phyloP scores from a whole-genome alignment of 768 basidiomycete genomes.

The Crepidotus variabilis region DNA sequence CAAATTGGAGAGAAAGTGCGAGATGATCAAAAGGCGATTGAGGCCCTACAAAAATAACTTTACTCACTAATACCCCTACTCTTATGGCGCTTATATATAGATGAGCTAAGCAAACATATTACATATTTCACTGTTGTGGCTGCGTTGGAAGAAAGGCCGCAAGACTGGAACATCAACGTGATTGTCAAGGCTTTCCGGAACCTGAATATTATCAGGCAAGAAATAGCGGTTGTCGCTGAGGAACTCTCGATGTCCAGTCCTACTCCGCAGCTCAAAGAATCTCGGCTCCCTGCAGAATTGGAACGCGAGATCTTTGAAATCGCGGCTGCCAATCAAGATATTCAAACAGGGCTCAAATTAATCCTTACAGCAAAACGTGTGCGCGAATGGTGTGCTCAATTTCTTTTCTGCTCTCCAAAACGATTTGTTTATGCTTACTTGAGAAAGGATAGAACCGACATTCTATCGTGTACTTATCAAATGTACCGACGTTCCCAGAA shows the following conservation, averaged over 20 bases:
- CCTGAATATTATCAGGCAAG: no score
- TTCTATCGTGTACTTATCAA: slow-evolving; percentile 8
- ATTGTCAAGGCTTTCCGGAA: no score
- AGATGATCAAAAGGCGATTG: no score
- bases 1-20: no score
- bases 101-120: no score
- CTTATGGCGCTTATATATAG: no score
- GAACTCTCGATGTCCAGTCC: not conserved
- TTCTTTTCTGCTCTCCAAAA: not conserved
- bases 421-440: not conserved
- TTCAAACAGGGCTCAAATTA: not conserved
- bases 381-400: not conserved
- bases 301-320: slow-evolving; percentile 17
- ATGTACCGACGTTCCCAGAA: not conserved
- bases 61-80: no score
- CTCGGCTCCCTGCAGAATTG: slow-evolving; percentile 8
- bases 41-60: no score
- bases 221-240: no score
- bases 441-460: slow-evolving; percentile 6
- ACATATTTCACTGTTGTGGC: no score
- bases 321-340: slow-evolving; percentile 3
- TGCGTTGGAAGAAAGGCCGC: no score
- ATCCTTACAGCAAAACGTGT: not conserved
- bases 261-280: not conserved
- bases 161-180: no score